Evolutionary conservation across 2,329 filamentous ascomycete species (phyloP).

Genomic region (Botrytis aclada): DNA sequence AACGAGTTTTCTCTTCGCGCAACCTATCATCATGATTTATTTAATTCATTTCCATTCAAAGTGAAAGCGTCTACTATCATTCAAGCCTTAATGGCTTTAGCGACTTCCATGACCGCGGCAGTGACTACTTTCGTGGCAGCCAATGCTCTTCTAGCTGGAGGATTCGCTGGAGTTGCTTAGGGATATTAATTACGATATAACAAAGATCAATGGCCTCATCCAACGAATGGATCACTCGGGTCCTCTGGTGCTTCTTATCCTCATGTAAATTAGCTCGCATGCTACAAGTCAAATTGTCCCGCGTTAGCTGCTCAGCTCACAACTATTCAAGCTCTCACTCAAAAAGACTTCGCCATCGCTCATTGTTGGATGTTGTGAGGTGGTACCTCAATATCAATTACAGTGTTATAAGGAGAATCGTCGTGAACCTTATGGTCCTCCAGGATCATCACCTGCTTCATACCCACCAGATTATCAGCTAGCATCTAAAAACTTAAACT

Average conservation of each 20-base stretch:
- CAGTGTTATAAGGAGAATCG: background rate
- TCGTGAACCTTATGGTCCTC: background rate
- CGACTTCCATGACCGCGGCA: background rate
- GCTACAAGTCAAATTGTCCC: background rate
- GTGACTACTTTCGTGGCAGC: background rate
- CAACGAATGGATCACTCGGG: background rate
- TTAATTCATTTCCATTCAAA: background rate
- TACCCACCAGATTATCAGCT: background rate
- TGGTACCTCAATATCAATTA: background rate
- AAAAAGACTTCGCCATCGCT: background rate
- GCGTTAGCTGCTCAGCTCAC: background rate
- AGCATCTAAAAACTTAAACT: background rate
- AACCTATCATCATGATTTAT: background rate
- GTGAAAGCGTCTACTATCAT: background rate
- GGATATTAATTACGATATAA: background rate
- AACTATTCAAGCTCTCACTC: background rate
- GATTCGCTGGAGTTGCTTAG: background rate
- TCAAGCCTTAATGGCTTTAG: background rate
- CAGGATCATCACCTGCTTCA: slow-evolving; percentile 2
- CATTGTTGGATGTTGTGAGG: background rate
- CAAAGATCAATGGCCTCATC: background rate
- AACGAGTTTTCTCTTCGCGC: background rate
- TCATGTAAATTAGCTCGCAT: background rate
- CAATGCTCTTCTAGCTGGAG: background rate
- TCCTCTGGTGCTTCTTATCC: background rate